A percentile compares a stretch with the other conserved stretches of the same genome.
Conservation (phyloP, 2,329 filamentous ascomycete genomes). For the Pyricularia grisea region DNA sequence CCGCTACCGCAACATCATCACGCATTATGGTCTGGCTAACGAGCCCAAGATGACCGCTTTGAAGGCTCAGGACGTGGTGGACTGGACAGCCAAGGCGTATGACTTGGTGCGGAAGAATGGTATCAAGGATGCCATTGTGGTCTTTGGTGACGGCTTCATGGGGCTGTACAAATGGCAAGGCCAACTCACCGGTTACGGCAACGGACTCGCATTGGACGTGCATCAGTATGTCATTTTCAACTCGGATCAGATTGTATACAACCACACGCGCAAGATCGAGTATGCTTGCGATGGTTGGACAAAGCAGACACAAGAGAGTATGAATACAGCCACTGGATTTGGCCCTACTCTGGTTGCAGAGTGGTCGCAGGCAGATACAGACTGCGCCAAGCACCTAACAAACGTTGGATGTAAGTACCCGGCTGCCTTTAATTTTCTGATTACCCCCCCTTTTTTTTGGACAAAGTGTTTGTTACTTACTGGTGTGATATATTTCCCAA, state of each 20-base stretch:
- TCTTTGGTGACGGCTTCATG: conserved; percentile 93
- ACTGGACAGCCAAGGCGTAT: conserved; percentile 72
- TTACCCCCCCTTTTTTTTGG: neutral
- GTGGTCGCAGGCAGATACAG: conserved; percentile 96
- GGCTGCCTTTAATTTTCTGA: neutral
- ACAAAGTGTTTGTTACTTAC: neutral
- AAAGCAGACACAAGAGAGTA: conserved; percentile 61
- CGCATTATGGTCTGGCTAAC: conserved; percentile 90
- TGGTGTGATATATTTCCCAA: neutral
- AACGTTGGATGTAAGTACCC: conserved; percentile 56
- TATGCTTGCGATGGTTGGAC: conserved; percentile 88
- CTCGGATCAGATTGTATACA: conserved; percentile 69
- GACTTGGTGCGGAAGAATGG: conserved; percentile 68
- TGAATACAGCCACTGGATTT: conserved; percentile 69
- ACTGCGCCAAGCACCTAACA: conserved; percentile 80
- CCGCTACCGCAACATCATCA: conserved; percentile 83
- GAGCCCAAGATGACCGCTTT: conserved; percentile 83
- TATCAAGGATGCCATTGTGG: conserved; percentile 55
- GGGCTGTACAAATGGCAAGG: conserved; percentile 88
- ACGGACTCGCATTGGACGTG: conserved; percentile 80
- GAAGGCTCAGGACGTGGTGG: conserved; percentile 53
- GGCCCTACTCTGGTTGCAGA: conserved; percentile 92
- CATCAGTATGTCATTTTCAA: conserved; percentile 99
- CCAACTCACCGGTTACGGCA: conserved; percentile 54
- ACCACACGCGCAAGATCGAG: conserved; percentile 73